Base-by-base conservation (phyloP, 371 early-diverging fungal species). In the Saksenaea vasiformis region DNA sequence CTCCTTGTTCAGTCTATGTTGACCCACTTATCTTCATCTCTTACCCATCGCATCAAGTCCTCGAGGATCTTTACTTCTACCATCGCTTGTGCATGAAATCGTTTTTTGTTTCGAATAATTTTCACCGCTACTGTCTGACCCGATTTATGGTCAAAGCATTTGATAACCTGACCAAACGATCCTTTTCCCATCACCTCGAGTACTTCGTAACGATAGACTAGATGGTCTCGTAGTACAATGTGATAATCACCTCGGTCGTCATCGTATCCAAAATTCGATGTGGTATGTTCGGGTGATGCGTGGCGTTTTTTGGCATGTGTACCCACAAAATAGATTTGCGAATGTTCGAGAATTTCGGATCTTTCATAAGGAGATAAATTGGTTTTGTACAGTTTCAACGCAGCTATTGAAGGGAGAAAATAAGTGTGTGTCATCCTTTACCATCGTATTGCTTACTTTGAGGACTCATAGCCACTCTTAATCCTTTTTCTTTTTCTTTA, bases 161-260 rank as follows among this genome's bases (percentile, higher is more conserved):
- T 90, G 54, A 93, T 75, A 1, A 96, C 96, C 71, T 95, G 94
- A 0, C 97, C 96, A 76, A 95, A 97, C 2, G 93, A 92, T 3
- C 97, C 97, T 71, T 91, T 93, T 39, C 97, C 97, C 64, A 97
- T 78, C 14, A 89, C 66, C 17, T 86, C 86, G 17, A 93, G 65
- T 10, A 94, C 84, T 77, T 94, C 94, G 77, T 93, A 95, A 7
- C 94, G 85, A 70, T 92, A 94, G 37, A 80, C 79, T 35, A 94
- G 70, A 71, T 94, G 95, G 70, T 94, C 95, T 54, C 90, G 84
- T 24, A 77, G 61, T 11, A 87, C 87, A 41, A 94, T 78, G 24
- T 87, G 78, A 58, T 93, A 93, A 64, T 94, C 95, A 11, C 95
- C 95, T 0, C 91, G 86, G 26, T 91, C 83, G 73, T 94, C 95